Percentiles rank a stretch among this genome's conserved stretches.
Conservation (phyloP, 257 asterid genomes). For the Gentiana macrophylla region DNA sequence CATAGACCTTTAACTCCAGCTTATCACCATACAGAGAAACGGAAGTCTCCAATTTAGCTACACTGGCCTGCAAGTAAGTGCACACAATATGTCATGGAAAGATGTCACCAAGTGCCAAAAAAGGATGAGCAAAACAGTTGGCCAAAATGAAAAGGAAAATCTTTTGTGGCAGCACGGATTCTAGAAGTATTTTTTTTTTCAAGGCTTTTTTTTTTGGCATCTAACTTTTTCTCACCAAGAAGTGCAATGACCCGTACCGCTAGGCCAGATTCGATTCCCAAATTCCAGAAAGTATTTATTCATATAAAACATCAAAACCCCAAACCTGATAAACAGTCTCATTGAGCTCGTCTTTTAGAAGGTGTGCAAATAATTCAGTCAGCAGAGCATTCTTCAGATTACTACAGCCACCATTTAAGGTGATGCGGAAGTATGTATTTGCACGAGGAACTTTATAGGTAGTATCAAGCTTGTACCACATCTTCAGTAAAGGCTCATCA, state of each 20-base stretch:
- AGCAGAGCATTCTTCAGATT: constrained; percentile 56
- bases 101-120: neutral
- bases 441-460: constrained; percentile 95
- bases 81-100: constrained; percentile 1
- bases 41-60: constrained; percentile 88
- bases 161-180: neutral
- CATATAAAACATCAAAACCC: constrained; percentile 4
- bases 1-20: constrained; percentile 88
- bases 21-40: constrained; percentile 81
- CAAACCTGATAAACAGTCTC: constrained; percentile 91
- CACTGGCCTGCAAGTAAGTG: constrained; percentile 65
- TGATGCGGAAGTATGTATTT: constrained; percentile 82
- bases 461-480: constrained; percentile 91
- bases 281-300: too few relatives aligned
- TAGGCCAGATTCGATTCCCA: too few relatives aligned
- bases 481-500: constrained; percentile 65
- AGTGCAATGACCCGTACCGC: too few relatives aligned
- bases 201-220: too few relatives aligned
- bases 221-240: too few relatives aligned
- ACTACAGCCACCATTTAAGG: constrained; percentile 71
- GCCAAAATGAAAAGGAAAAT: neutral
- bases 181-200: too few relatives aligned
- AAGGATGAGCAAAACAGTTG: neutral
- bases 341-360: constrained; percentile 91
- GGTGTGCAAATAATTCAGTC: constrained; percentile 73